Percentiles rank a stretch among this genome's conserved stretches.
Evolutionary conservation across 2,329 filamentous ascomycete species (phyloP).

Genomic region (Xylariomycetidae sp.): DNA sequence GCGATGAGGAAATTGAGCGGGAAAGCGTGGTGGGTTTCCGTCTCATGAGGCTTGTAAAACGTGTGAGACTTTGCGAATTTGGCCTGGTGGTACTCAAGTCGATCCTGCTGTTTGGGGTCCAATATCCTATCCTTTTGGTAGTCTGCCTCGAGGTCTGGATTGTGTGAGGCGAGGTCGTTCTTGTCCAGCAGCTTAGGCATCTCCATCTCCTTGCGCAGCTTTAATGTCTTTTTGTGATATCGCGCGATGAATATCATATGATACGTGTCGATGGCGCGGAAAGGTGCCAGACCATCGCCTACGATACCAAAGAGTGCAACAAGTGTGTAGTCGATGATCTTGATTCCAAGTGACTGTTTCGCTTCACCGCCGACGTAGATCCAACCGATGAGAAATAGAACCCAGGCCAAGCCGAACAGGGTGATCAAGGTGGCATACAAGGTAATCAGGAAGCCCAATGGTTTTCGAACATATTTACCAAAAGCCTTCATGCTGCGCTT

Average conservation of each 20-base stretch:
- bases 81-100: constrained; percentile 69
- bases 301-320: constrained; percentile 68
- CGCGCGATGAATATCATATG: constrained; percentile 80
- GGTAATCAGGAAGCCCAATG: constrained; percentile 78
- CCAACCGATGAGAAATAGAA: constrained; percentile 88
- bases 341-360: constrained; percentile 63
- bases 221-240: constrained; percentile 63
- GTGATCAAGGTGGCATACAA: constrained; percentile 80
- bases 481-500: constrained; percentile 78
- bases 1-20: constrained; percentile 69
- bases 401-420: constrained; percentile 81
- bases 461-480: constrained; percentile 69
- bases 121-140: constrained; percentile 56
- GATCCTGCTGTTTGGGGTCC: constrained; percentile 59
- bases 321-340: constrained; percentile 66
- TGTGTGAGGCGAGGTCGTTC: constrained; percentile 62
- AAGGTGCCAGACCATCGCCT: constrained; percentile 68
- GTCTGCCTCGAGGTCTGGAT: constrained; percentile 36
- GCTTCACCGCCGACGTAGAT: constrained; percentile 78
- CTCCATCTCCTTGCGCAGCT: constrained; percentile 54
- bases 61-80: constrained; percentile 81
- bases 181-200: constrained; percentile 61
- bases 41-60: constrained; percentile 88
- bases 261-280: constrained; percentile 77
- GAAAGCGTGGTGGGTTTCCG: constrained; percentile 74